Percentiles rank a stretch among this genome's conserved stretches.
phyloP scores from a whole-genome alignment of 371 early-diverging fungal species.

The Mortierella sp. region DNA sequence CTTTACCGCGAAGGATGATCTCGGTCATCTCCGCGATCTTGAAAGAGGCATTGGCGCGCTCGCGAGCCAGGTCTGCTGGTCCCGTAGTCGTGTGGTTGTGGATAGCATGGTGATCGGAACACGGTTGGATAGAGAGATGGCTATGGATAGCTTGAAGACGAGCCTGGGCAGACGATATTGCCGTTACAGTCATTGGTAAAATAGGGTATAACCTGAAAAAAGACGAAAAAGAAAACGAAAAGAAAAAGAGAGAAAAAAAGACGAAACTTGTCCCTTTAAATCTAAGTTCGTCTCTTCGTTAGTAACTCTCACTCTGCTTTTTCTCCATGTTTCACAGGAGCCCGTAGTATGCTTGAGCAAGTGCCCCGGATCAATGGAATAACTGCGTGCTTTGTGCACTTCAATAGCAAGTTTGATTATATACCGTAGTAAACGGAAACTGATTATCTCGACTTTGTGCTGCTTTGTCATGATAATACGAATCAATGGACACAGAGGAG shows the following conservation, averaged over 20 bases:
- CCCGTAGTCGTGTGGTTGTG: conserved; percentile 53
- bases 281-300: too few species aligned
- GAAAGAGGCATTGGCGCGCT: conserved; percentile 67
- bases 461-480: too few species aligned
- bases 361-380: too few species aligned
- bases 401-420: conserved; percentile 1
- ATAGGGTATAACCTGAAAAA: background rate
- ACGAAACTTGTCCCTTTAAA: background rate
- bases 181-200: too few species aligned
- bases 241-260: background rate
- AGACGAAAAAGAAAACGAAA: conserved; percentile 1
- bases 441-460: background rate
- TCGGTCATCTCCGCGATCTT: conserved; percentile 61
- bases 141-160: conserved; percentile 49
- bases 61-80: conserved; percentile 60
- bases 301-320: too few species aligned
- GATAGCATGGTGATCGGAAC: conserved; percentile 45
- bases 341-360: too few species aligned
- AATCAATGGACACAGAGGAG: too few species aligned
- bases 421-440: conserved; percentile 1
- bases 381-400: too few species aligned
- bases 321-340: too few species aligned
- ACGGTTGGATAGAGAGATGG: conserved; percentile 50
- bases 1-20: conserved; percentile 60
- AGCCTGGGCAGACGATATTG: too few species aligned